Conservation (phyloP, 2,329 filamentous ascomycete species). For the Hymenoscyphus albidus region DNA sequence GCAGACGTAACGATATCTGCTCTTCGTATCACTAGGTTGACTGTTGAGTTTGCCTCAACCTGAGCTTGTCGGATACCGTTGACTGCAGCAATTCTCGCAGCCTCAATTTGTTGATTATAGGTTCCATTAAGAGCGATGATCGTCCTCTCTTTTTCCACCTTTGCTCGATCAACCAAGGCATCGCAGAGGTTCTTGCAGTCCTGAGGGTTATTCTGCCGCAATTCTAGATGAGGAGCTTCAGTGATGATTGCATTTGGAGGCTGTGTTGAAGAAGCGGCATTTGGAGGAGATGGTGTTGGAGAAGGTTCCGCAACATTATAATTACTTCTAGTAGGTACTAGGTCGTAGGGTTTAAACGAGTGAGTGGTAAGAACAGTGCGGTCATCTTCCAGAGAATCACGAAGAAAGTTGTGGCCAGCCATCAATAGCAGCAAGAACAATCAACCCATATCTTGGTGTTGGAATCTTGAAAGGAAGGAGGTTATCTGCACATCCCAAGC, state of each 20-base stretch:
- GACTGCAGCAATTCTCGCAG: constrained; percentile 17
- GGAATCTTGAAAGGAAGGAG: neutral
- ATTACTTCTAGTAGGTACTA: constrained; percentile 10
- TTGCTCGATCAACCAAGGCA: constrained; percentile 23
- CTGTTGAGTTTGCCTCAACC: constrained; percentile 13
- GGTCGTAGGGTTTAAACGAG: constrained; percentile 8
- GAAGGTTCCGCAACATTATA: constrained; percentile 12
- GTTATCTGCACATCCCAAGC: neutral
- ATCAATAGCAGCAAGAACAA: constrained; percentile 16
- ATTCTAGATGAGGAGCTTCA: constrained; percentile 14
- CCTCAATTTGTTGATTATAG: constrained; percentile 22
- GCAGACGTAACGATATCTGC: constrained; percentile 19
- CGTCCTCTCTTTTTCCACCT: constrained; percentile 21
- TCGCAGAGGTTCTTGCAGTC: constrained; percentile 18
- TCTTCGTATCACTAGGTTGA: constrained; percentile 11
- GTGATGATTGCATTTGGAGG: constrained; percentile 17
- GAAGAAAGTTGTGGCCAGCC: constrained; percentile 18
- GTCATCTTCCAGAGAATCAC: constrained; percentile 18
- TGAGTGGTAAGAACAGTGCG: constrained; percentile 4
- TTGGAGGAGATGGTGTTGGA: constrained; percentile 1
- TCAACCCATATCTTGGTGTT: constrained; percentile 13
- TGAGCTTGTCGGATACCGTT: constrained; percentile 20
- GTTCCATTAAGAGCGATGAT: constrained; percentile 24
- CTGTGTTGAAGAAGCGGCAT: neutral
- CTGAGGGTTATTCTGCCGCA: constrained; percentile 22